A percentile compares a stretch with the other conserved stretches of the same genome.
phyloP scores from a whole-genome alignment of 2,329 filamentous ascomycete genomes.

The Calonectria honghensis region DNA sequence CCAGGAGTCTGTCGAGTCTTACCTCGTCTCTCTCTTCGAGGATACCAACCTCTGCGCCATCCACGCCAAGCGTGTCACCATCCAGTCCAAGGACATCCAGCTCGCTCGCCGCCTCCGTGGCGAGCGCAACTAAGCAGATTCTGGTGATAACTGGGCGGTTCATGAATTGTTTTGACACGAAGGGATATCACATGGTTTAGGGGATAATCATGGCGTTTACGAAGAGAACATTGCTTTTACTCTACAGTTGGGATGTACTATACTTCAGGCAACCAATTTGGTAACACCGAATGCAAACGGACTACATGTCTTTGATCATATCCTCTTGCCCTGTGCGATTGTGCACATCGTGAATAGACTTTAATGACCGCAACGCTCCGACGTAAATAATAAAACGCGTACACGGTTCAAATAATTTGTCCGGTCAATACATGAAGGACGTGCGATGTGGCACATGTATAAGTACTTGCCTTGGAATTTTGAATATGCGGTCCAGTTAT shows the following conservation, averaged over 20 bases:
- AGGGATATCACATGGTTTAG: constrained; percentile 60
- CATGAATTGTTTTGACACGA: constrained; percentile 64
- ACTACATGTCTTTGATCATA: constrained; percentile 50
- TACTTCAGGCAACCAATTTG: constrained; percentile 58
- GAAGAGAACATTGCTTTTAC: constrained; percentile 64
- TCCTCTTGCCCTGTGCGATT: not conserved
- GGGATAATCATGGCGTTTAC: constrained; percentile 69
- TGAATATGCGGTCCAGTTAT: too few relatives aligned
- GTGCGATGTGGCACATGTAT: too few relatives aligned
- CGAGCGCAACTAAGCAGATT: constrained; percentile 83
- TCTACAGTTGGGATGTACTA: constrained; percentile 66
- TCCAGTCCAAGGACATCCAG: constrained; percentile 98
- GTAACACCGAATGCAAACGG: constrained; percentile 52
- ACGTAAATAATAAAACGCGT: not conserved
- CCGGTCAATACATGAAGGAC: too few relatives aligned
- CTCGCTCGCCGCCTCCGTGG: constrained; percentile 95
- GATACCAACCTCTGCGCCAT: constrained; percentile 99
- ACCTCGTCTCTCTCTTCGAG: constrained; percentile 98
- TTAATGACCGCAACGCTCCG: not conserved
- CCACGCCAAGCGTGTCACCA: constrained; percentile 99
- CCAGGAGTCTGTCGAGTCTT: constrained; percentile 98
- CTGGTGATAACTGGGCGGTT: constrained; percentile 58
- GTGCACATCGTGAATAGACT: constrained; percentile 17
- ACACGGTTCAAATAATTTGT: not conserved
- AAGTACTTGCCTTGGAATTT: too few relatives aligned